Conservation (phyloP, 148 eudicot genomes). For the Beta vulgaris region DNA sequence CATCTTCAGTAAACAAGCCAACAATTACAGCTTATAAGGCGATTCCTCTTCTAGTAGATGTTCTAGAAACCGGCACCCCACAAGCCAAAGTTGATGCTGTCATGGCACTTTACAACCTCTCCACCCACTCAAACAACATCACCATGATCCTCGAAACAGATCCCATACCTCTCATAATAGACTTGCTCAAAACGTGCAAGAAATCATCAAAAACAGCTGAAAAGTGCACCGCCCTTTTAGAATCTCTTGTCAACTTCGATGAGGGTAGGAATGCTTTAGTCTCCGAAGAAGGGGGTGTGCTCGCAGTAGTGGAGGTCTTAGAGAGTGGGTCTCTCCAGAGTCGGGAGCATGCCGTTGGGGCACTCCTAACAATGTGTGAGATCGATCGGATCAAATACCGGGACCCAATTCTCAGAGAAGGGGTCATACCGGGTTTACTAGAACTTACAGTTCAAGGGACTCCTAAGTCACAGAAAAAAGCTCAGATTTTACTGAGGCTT, state of each 20-base stretch:
- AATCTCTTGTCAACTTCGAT: constrained; percentile 62
- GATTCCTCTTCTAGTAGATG: constrained; percentile 75
- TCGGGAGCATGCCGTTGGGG: constrained; percentile 86
- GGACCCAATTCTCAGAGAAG: constrained; percentile 82
- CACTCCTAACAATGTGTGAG: constrained; percentile 79
- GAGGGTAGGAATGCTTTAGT: constrained; percentile 59
- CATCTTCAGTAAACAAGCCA: constrained; percentile 75
- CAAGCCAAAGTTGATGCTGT: constrained; percentile 83
- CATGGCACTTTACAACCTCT: constrained; percentile 89
- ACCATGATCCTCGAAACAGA: constrained; percentile 49
- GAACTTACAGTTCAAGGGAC: constrained; percentile 96
- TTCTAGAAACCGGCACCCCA: constrained; percentile 49
- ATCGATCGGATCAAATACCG: constrained; percentile 65
- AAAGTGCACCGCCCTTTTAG: constrained; percentile 76
- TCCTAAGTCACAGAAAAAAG: constrained; percentile 66
- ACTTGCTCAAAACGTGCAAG: constrained; percentile 65
- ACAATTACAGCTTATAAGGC: constrained; percentile 66
- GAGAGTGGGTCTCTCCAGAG: constrained; percentile 80
- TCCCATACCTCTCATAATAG: constrained; percentile 57
- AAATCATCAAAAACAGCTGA: constrained; percentile 77
- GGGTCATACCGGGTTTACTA: constrained; percentile 90
- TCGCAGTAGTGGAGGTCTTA: constrained; percentile 82
- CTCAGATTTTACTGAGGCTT: constrained; percentile 61
- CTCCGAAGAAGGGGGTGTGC: constrained; percentile 78
- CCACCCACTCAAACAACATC: constrained; percentile 58